Conservation (phyloP, 2,329 filamentous ascomycete species). For the Sarocladiaceae sp. region DNA sequence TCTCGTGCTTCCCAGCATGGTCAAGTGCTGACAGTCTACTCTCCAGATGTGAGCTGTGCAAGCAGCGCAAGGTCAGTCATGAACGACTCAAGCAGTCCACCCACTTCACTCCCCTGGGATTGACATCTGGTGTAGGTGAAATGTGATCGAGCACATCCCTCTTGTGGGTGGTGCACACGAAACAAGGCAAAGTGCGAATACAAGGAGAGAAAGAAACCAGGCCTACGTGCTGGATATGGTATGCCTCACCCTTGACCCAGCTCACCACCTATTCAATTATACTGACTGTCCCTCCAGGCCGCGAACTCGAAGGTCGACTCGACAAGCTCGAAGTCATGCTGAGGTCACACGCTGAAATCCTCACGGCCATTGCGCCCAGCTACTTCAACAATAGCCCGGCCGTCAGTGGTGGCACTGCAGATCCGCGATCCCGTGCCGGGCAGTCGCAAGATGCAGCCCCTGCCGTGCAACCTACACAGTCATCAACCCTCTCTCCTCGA, state of each 20-base stretch:
- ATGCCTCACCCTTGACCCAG: not conserved
- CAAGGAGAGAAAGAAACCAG: conserved; percentile 63
- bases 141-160: conserved; percentile 70
- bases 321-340: conserved; percentile 64
- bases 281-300: too few relatives aligned
- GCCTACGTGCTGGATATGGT: conserved; percentile 61
- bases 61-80: conserved; percentile 77
- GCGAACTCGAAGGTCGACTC: conserved; percentile 66
- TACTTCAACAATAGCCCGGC: not conserved
- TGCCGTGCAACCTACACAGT: conserved; percentile 22
- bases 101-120: not conserved
- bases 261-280: too few relatives aligned
- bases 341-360: conserved; percentile 58
- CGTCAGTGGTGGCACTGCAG: too few relatives aligned
- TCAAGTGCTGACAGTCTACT: conserved; percentile 30
- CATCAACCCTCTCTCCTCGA: conserved; percentile 40
- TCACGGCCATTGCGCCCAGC: not conserved
- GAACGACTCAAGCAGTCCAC: not conserved
- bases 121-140: conserved; percentile 45
- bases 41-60: conserved; percentile 67
- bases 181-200: conserved; percentile 60
- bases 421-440: too few relatives aligned
- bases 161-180: conserved; percentile 61
- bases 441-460: too few relatives aligned
- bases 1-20: conserved; percentile 11